phyloP scores from a whole-genome alignment of 2,329 filamentous ascomycete genomes.

The Pyrenophora teres region DNA sequence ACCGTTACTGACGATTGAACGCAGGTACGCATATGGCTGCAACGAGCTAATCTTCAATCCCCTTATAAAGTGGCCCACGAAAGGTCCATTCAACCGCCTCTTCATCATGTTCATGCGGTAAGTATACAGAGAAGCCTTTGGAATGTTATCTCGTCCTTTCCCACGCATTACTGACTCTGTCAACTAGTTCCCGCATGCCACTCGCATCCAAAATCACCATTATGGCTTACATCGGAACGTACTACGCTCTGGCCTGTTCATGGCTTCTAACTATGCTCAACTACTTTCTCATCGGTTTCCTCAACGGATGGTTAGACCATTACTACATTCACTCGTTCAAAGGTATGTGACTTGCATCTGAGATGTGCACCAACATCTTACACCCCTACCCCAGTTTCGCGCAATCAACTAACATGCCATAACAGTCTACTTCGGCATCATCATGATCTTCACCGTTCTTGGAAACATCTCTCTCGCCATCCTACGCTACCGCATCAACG shows the following conservation, averaged over 20 bases:
- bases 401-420: background rate
- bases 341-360: constrained; percentile 22
- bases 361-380: background rate
- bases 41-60: constrained; percentile 74
- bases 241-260: constrained; percentile 71
- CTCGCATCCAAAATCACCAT: constrained; percentile 72
- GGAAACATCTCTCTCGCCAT: constrained; percentile 66
- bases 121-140: background rate
- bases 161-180: background rate
- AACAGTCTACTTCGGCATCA: constrained; percentile 62
- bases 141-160: background rate
- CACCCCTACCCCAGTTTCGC: background rate
- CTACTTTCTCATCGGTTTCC: constrained; percentile 75
- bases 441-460: constrained; percentile 67
- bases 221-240: constrained; percentile 71
- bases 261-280: constrained; percentile 70
- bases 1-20: constrained; percentile 1
- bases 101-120: constrained; percentile 63
- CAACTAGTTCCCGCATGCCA: constrained; percentile 59
- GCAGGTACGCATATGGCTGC: constrained; percentile 66
- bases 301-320: constrained; percentile 74
- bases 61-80: constrained; percentile 63
- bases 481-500: constrained; percentile 65
- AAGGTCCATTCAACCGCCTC: constrained; percentile 68
- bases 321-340: constrained; percentile 78